Percentiles rank a stretch among this genome's conserved stretches.
These are phyloP conservation scores for Apophysomyces elegans DNA, from an alignment of 371 early-diverging fungal species.

Conservation along the genomic window DNA sequence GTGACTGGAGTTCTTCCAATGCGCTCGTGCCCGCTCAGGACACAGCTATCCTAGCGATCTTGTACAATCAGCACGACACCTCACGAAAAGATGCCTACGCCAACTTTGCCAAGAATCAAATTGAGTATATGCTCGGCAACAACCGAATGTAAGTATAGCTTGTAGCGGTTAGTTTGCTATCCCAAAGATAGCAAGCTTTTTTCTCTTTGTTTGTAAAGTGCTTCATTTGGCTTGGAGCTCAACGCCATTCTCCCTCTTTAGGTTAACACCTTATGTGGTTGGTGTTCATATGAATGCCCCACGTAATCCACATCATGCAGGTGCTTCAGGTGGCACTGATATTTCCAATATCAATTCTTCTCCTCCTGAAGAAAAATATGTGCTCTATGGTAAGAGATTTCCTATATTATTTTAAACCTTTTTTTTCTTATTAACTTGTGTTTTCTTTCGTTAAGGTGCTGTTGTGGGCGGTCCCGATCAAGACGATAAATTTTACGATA, in stretches of 20 bases:
- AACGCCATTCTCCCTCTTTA: not conserved
- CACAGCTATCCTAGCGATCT: conserved; percentile 24
- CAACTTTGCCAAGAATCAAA: conserved; percentile 45
- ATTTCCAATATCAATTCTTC: conserved; percentile 36
- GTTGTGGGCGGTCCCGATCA: conserved; percentile 59
- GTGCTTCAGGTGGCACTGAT: conserved; percentile 57
- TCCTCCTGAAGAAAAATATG: conserved; percentile 31
- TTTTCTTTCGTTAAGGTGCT: conserved; percentile 21
- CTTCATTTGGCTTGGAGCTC: too few species aligned
- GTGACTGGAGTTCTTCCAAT: conserved; percentile 41
- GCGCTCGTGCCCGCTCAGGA: conserved; percentile 38
- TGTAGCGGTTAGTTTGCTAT: not conserved
- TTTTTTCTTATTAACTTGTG: too few species aligned
- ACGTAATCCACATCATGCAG: conserved; percentile 60
- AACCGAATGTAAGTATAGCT: conserved; percentile 43
- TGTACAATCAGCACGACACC: conserved; percentile 18
- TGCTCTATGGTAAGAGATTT: conserved; percentile 48
- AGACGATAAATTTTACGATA: conserved; percentile 50
- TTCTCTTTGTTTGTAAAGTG: not conserved
- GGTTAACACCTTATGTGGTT: conserved; percentile 53
- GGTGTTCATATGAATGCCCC: conserved; percentile 61
- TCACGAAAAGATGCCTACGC: conserved; percentile 31
- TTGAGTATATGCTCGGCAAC: conserved; percentile 52
- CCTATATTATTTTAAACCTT: too few species aligned
- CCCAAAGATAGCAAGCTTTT: too few species aligned